These are phyloP conservation scores for Paraphaeosphaeria sporulosa DNA, from an alignment of 2,329 filamentous ascomycete genomes.

Conservation along the genomic window DNA sequence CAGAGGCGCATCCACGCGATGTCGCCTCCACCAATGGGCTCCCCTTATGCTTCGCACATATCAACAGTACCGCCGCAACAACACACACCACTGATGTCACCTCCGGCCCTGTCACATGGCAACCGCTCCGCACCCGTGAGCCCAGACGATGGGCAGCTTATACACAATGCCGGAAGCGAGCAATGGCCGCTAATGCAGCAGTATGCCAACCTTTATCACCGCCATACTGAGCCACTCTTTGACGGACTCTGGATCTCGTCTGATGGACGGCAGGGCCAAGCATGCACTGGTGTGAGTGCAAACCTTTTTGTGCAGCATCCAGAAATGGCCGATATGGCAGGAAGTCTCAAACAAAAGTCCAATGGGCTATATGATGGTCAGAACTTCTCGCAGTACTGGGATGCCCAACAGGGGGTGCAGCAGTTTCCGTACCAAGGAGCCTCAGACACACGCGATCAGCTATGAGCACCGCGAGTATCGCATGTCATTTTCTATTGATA, in stretches of 20 bases:
- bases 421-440: neutral
- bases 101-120: constrained; percentile 6
- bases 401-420: constrained; percentile 9
- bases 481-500: neutral
- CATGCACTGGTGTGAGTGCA: constrained; percentile 1
- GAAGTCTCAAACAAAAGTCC: neutral
- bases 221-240: neutral
- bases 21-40: constrained; percentile 3
- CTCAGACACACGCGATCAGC: neutral
- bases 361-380: neutral
- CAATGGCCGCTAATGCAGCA: constrained; percentile 15
- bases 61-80: constrained; percentile 14
- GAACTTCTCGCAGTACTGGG: constrained; percentile 3
- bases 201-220: neutral
- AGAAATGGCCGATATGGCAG: constrained; percentile 2
- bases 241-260: neutral
- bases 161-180: neutral
- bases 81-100: constrained; percentile 16
- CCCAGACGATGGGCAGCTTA: constrained; percentile 4
- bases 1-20: constrained; percentile 9
- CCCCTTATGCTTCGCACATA: constrained; percentile 14
- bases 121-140: constrained; percentile 9
- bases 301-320: constrained; percentile 18
- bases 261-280: neutral
- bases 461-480: too few species aligned